A percentile compares a stretch with the other conserved stretches of the same genome.
Conservation (phyloP, 106 monocot species). For the Apostasia shenzhenica region DNA sequence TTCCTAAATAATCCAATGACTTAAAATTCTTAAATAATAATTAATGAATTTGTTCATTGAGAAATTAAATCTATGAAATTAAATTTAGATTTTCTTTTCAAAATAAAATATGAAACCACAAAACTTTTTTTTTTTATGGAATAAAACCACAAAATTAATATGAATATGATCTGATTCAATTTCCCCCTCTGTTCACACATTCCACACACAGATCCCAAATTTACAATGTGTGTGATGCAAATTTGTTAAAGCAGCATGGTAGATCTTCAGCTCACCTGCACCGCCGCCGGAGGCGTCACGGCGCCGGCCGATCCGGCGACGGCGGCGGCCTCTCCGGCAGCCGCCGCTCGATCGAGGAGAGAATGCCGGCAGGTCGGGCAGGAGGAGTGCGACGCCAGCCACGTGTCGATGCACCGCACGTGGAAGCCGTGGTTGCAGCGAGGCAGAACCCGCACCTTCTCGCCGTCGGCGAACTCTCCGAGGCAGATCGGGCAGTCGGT, state of each 20-base stretch:
- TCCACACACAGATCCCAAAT: too few relatives aligned
- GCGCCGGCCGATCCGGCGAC: not conserved
- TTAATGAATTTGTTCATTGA: too few relatives aligned
- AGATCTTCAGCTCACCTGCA: not conserved
- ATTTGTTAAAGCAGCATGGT: not conserved
- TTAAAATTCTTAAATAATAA: too few relatives aligned
- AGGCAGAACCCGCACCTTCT: slow-evolving; percentile 43
- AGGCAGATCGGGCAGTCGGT: slow-evolving; percentile 48
- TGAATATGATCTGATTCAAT: too few relatives aligned
- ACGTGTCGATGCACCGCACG: slow-evolving; percentile 38
- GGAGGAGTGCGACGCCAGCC: slow-evolving; percentile 41
- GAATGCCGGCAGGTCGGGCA: slow-evolving; percentile 48
- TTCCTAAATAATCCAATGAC: too few relatives aligned
- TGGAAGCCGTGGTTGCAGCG: slow-evolving; percentile 48
- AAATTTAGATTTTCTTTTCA: too few relatives aligned
- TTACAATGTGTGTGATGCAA: too few relatives aligned
- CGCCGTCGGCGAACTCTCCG: slow-evolving; percentile 40
- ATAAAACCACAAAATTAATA: too few relatives aligned
- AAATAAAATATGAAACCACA: too few relatives aligned
- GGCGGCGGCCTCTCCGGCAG: not conserved
- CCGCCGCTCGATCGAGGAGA: slow-evolving; percentile 6
- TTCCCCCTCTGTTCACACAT: too few relatives aligned
- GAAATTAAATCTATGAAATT: too few relatives aligned
- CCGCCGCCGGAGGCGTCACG: not conserved
- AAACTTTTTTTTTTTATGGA: too few relatives aligned